Evolutionary conservation across 2,329 filamentous ascomycete genomes (phyloP), one percentile per base, ranked within the genome.

Genomic region (Colletotrichum graminicola): DNA sequence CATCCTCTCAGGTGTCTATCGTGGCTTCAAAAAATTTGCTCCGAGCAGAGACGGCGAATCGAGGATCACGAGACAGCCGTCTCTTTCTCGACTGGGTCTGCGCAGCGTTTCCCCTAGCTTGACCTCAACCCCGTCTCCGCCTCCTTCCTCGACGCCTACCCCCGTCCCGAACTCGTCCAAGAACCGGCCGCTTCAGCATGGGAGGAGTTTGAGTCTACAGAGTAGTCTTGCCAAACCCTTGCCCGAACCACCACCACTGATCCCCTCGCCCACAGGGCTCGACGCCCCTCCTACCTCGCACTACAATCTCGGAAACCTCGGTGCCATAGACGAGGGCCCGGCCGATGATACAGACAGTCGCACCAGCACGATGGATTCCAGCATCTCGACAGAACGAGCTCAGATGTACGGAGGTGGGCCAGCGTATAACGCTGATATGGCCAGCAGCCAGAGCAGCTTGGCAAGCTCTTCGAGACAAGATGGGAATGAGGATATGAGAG

Each of bases 171-270:
- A 34, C 45, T 68, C 67, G 29, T 72, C 70, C 61, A 72, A 72
- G 61, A 70, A 55, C 29, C 64, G 71, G 39, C 23, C 66, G 23
- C 47, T 66, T 71, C 82, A 86, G 80, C 86, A 89, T 89, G 87
- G 80, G 69, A 83, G 86, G 74, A 86, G 84, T 75, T 73, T 88
- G 77, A 90, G 85, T 74, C 79, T 89, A 61, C 87, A 88, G 76
- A 82, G 86, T 69, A 89, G 87, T 75, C 86, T 90, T 73, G 84
- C 84, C 75, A 90, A 90, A 78, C 88, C 88, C 60, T 78, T 90
- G 29, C 88, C 88, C 45, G 83, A 85, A 72, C 83, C 87, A 32
- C 87, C 88, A 34, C 82, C 77, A 16, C 55, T 62, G 45, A 29
- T 66, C 23, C 56, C 67, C 43, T 66, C 74, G 16, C 65, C 66